Evolutionary conservation across 2,329 filamentous ascomycete genomes (phyloP).

Genomic region (Diplodia intermedia): DNA sequence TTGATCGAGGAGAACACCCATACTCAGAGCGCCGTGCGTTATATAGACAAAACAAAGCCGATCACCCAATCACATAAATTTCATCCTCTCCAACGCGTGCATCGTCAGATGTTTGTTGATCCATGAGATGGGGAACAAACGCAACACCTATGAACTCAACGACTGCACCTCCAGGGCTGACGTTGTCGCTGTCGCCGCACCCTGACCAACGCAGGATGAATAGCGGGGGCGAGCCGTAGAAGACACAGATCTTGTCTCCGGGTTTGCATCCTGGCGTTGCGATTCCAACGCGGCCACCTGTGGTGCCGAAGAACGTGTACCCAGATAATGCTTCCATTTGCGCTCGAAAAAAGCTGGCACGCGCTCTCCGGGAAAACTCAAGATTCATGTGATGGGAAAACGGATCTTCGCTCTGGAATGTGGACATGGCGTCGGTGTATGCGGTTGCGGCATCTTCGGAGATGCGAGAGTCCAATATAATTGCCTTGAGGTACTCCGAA

Average conservation of each 20-base stretch:
- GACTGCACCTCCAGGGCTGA: neutral
- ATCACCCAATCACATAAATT: neutral
- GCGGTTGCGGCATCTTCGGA: neutral
- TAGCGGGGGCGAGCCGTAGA: neutral
- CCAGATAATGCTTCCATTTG: neutral
- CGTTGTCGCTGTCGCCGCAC: no score
- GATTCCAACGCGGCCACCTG: neutral
- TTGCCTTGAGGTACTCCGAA: neutral
- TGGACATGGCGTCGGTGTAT: neutral
- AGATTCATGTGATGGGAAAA: accelerated
- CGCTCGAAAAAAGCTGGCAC: neutral
- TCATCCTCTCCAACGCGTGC: neutral
- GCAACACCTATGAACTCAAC: neutral
- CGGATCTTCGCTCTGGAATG: neutral
- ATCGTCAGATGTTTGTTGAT: neutral
- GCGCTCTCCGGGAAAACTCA: neutral
- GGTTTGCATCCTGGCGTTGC: neutral
- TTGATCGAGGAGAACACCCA: neutral
- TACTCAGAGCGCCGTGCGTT: neutral
- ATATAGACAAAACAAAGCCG: neutral
- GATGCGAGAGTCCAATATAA: neutral
- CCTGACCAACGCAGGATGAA: neutral
- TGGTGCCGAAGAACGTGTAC: neutral
- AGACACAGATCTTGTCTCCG: neutral
- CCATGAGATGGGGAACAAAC: neutral